phyloP scores from a whole-genome alignment of 495 filamentous ascomycete species.

The Evansstolkia leycettana region DNA sequence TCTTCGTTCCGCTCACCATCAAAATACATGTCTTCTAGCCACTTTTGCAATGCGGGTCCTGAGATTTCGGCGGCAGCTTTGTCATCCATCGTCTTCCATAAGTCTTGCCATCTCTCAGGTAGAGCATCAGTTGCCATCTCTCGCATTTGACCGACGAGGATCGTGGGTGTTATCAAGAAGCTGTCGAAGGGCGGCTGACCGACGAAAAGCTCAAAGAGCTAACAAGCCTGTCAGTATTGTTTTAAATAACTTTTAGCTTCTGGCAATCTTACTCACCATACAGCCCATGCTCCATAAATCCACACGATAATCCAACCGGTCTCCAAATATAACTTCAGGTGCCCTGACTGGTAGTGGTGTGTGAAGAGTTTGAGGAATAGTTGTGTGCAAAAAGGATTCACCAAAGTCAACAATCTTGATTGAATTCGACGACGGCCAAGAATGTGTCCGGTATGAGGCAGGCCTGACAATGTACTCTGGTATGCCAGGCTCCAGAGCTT shows the following conservation, averaged over 20 bases:
- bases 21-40: constrained; percentile 26
- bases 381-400: constrained; percentile 21
- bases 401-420: constrained; percentile 33
- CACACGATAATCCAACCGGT: constrained; percentile 16
- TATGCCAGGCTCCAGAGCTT: constrained; percentile 15
- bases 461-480: constrained; percentile 25
- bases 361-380: constrained; percentile 7
- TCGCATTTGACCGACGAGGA: constrained; percentile 21
- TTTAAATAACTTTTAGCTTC: neutral
- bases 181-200: constrained; percentile 27
- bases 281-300: constrained; percentile 27
- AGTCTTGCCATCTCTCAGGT: constrained; percentile 19
- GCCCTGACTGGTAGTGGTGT: constrained; percentile 14
- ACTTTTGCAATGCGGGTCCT: constrained; percentile 17
- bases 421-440: constrained; percentile 8
- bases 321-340: constrained; percentile 23
- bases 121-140: constrained; percentile 20
- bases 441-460: constrained; percentile 9
- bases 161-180: constrained; percentile 16
- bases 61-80: constrained; percentile 6
- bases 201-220: constrained; percentile 28
- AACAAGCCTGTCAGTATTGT: constrained; percentile 7
- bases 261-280: constrained; percentile 12
- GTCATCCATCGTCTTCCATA: constrained; percentile 8
- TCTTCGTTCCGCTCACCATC: constrained; percentile 12